Conservation (phyloP, 768 basidiomycete genomes). For the Boletellus ananas region DNA sequence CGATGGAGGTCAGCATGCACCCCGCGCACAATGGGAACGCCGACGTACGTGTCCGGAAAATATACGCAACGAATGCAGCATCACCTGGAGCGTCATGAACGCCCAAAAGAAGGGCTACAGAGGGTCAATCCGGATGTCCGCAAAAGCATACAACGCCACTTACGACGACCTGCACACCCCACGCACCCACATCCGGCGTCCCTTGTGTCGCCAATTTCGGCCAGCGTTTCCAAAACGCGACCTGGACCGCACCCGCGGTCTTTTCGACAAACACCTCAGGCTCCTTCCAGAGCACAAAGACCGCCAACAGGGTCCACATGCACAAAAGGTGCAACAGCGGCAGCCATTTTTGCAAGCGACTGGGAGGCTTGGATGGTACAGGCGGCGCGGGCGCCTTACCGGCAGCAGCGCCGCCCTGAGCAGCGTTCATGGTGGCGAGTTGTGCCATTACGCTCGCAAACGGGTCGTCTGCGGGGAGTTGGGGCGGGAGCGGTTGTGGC, state of each 20-base stretch:
- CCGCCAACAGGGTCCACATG: conserved; percentile 61
- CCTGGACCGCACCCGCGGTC: conserved; percentile 33
- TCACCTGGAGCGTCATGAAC: conserved; percentile 68
- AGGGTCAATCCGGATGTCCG: not conserved
- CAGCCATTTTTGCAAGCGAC: conserved; percentile 55
- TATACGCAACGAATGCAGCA: conserved; percentile 68
- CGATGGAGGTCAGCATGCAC: conserved; percentile 1
- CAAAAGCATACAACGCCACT: conserved; percentile 16
- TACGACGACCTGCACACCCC: conserved; percentile 59
- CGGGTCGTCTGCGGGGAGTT: conserved; percentile 36
- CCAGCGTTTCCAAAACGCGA: conserved; percentile 58
- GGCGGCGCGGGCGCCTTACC: conserved; percentile 29
- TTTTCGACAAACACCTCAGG: conserved; percentile 46
- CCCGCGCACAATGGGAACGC: not conserved
- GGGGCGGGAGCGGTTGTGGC: conserved; percentile 3
- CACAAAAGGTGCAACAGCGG: conserved; percentile 63
- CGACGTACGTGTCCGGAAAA: conserved; percentile 62
- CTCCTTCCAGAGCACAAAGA: conserved; percentile 66
- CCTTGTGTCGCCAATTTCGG: conserved; percentile 45
- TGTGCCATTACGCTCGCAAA: conserved; percentile 43
- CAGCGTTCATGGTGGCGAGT: conserved; percentile 23
- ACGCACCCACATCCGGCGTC: conserved; percentile 30
- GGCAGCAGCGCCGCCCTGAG: conserved; percentile 16
- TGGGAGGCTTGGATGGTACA: conserved; percentile 32
- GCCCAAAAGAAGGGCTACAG: conserved; percentile 78